Evolutionary conservation across 2,329 filamentous ascomycete species (phyloP), one percentile per base, ranked within the genome.

Genomic region (Beauveria varroae): DNA sequence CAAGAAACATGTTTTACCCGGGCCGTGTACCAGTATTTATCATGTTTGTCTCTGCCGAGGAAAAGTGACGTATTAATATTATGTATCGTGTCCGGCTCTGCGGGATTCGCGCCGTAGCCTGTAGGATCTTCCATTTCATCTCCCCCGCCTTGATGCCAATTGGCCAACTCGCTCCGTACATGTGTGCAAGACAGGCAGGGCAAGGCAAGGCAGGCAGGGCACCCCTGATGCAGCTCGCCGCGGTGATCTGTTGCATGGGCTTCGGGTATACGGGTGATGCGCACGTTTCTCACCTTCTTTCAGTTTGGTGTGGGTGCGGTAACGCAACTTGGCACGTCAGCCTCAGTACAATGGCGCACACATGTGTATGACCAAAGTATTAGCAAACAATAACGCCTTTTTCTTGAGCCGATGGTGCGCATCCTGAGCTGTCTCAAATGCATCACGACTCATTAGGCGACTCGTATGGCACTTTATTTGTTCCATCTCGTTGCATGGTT

Each of bases 221-320:
- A 60, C 47, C 57, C 57, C 57, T 53, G 57, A 53, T 20, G 57
- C 20, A 44, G 37, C 47, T 46, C 57, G 12, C 34, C 30, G 37
- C 30, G 37, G 26, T 53, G 57, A 60, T 60, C 49, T 60, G 57
- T 60, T 26, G 57, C 57, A 60, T 52, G 57, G 57, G 49, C 47
- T 50, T 52, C 57, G 47, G 56, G 26, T 44, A 49, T 10, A 16
- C 46, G 46, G 56, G 18, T 30, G 20, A 57, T 28, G 44, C 46
- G n/a, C 47, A 53, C 34, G 24, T 40, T 41, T 52, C 49, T 22
- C 34, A 16, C 20, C 24, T 52, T 22, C 9, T n/a, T 49, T 2
- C 44, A 34, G 26, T 22, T 46, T 6, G 5, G 6, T 5, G 41
- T 34, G 43, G 54, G 26, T 5, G 30, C 30, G 10, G 30, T 14